Evolutionary conservation across 1,284 basidiomycete genomes (phyloP).

Genomic region (Hypsizygus ulmarius): DNA sequence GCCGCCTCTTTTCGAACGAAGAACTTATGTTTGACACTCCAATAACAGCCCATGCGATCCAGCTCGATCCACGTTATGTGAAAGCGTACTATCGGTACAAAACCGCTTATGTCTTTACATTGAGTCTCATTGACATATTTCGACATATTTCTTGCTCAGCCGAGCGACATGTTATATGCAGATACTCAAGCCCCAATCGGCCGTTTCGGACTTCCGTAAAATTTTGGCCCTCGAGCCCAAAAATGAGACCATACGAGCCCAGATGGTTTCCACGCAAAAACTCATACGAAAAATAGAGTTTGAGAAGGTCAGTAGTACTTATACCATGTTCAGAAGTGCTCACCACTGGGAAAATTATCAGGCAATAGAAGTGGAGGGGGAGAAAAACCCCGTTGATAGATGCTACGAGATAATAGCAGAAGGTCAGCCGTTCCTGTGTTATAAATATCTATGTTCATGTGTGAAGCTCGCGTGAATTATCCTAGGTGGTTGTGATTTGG

Average conservation of each 20-base stretch:
- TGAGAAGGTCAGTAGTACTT: conserved; percentile 63
- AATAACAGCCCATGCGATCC: conserved; percentile 75
- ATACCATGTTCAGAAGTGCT: conserved; percentile 5
- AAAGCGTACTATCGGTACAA: conserved; percentile 85
- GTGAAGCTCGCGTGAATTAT: neutral
- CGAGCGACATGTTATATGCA: conserved; percentile 92
- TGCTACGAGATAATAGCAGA: conserved; percentile 79
- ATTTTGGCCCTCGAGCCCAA: conserved; percentile 86
- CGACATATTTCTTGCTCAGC: conserved; percentile 37
- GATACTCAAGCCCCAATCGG: conserved; percentile 81
- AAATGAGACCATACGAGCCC: conserved; percentile 78
- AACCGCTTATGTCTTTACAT: neutral
- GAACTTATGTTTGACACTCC: conserved; percentile 15
- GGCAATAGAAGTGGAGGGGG: conserved; percentile 90
- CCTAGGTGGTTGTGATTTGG: conserved; percentile 70
- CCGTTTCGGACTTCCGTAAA: conserved; percentile 85
- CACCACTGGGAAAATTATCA: conserved; percentile 25
- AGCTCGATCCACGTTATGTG: conserved; percentile 86
- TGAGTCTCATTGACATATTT: neutral
- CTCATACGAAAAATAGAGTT: conserved; percentile 84
- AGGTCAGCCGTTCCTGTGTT: conserved; percentile 42
- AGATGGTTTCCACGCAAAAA: conserved; percentile 89
- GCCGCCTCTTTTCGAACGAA: conserved; percentile 6
- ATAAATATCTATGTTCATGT: conserved; percentile 1
- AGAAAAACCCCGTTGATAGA: conserved; percentile 70